These are phyloP conservation scores for Hymenoscyphus linearis DNA, from an alignment of 2,329 filamentous ascomycete genomes.

Conservation along the genomic window DNA sequence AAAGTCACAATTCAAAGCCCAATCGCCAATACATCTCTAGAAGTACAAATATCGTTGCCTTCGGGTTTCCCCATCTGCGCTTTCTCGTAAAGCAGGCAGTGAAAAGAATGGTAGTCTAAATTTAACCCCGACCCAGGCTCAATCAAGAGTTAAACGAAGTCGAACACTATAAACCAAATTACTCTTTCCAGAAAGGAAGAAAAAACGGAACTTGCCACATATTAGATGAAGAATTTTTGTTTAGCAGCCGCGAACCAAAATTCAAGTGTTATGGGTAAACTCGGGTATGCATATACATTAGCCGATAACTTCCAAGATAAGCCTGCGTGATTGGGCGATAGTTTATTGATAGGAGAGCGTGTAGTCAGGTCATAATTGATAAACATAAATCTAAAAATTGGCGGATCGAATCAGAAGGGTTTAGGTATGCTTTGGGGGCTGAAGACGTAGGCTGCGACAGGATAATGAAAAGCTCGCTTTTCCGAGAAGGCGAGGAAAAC, in stretches of 20 bases:
- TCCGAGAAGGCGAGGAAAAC: neutral
- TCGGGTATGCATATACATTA: neutral
- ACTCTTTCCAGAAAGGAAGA: neutral
- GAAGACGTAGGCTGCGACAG: neutral
- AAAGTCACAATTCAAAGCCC: neutral
- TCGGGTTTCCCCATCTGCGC: neutral
- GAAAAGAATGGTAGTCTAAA: neutral
- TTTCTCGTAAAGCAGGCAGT: neutral
- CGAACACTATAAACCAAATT: neutral
- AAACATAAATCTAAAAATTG: neutral
- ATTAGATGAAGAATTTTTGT: neutral
- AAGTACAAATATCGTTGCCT: neutral
- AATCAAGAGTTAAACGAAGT: neutral
- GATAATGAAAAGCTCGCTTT: neutral
- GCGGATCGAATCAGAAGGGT: neutral
- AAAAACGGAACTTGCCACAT: neutral
- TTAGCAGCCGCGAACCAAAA: neutral
- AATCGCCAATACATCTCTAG: neutral
- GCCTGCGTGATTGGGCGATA: neutral
- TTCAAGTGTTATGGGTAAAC: neutral
- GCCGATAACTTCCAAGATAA: neutral
- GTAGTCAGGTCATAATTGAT: too few relatives aligned
- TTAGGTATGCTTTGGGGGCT: neutral
- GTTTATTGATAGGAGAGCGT: neutral
- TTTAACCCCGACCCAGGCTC: neutral